Evolutionary conservation across 2,329 filamentous ascomycete genomes (phyloP), one percentile per base, ranked within the genome.

Genomic region (Plenodomus tracheiphilus): DNA sequence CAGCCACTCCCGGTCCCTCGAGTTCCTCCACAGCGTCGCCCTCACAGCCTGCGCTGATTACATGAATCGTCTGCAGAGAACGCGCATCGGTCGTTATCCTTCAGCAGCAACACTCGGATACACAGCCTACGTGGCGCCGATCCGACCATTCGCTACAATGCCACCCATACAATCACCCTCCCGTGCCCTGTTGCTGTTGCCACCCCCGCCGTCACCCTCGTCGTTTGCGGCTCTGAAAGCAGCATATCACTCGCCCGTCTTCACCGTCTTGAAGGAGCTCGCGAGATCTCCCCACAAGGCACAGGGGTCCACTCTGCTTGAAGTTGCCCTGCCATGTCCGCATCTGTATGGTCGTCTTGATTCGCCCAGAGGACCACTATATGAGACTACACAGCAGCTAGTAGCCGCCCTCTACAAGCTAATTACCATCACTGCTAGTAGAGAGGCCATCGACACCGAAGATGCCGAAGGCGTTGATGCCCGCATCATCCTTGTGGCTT

Each of bases 341-440:
- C 77, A 87, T 43, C 78, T 91, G 11, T 74, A 78, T 39, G 79
- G 81, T 17, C 73, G 74, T 25, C 74, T 77, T 19, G 73, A 75
- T 18, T 72, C 74, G 22, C 77, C 81, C 39, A 79, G 81, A 59
- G 76, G 80, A 19, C 75, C 82, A 39, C 76, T 82, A 16, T 96
- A 91, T 81, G 67, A 79, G 28, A 74, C 80, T n/a, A 81, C 85
- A 0, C 91, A 96, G 71, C 78, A 81, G n/a, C 77, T 93, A 4
- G 74, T 97, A 18, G 88, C 88, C 2, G 82, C 83, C 20, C 68
- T 95, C 19, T 97, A 97, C 78, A 85, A 85, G 62, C 80, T 97
- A 41, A 77, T 94, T 47, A 87, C 87, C 28, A 76, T 85, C 39
- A 77, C 90, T n/a, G 90, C 87, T 54, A 83, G 85, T 11, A 79